Evolutionary conservation across 2,329 filamentous ascomycete species (phyloP).

Genomic region (Talaromyces albobiverticillius): DNA sequence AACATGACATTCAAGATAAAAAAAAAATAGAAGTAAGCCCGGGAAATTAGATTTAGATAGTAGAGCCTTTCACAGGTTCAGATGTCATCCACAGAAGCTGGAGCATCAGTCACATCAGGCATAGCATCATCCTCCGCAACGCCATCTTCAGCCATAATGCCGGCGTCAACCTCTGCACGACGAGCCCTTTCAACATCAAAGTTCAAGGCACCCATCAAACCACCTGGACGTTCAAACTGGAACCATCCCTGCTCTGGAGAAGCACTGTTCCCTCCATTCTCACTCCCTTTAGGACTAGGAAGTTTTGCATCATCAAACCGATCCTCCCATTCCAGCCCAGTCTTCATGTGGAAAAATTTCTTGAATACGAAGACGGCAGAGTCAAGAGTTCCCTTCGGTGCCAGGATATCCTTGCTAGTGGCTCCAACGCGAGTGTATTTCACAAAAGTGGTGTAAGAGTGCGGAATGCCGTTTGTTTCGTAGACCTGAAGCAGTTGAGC

Average conservation of each 20-base stretch:
- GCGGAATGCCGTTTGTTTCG: conserved; percentile 60
- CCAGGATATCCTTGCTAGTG: conserved; percentile 30
- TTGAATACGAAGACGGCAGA: conserved; percentile 53
- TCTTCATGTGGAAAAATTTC: conserved; percentile 57
- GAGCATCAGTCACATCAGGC: not conserved
- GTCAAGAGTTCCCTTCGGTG: conserved; percentile 30
- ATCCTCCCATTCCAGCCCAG: conserved; percentile 60
- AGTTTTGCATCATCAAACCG: conserved; percentile 18
- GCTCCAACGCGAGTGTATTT: conserved; percentile 40
- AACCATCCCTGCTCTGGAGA: conserved; percentile 33
- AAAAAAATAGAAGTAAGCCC: not conserved
- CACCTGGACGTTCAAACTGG: conserved; percentile 21
- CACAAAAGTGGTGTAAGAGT: conserved; percentile 60
- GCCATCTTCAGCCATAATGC: not conserved
- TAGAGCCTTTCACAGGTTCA: not conserved
- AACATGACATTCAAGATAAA: not conserved
- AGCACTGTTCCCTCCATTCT: conserved; percentile 20
- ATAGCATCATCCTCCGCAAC: not conserved
- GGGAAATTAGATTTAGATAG: not conserved
- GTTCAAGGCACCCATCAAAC: conserved; percentile 23
- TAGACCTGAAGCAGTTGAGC: conserved; percentile 55
- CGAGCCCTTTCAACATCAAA: conserved; percentile 11
- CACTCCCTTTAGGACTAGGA: conserved; percentile 20
- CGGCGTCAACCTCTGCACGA: not conserved
- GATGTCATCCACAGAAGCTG: not conserved